These are phyloP conservation scores for Penicillium nucicola DNA, from an alignment of 495 filamentous ascomycete species.

Conservation along the genomic window DNA sequence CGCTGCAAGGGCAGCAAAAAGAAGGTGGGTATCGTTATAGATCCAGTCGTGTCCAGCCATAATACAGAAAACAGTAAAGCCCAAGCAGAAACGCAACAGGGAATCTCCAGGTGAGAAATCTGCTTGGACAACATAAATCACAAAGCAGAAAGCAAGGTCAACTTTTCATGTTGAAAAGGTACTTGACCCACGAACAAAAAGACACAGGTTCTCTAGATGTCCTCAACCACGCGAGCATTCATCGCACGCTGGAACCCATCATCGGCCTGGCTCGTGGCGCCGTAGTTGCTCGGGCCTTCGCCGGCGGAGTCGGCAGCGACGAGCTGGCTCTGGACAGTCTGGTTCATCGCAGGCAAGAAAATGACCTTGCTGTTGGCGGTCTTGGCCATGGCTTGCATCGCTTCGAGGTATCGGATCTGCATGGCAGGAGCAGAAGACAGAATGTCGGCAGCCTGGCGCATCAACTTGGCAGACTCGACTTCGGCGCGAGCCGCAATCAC, in stretches of 20 bases:
- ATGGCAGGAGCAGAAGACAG: conserved; percentile 89
- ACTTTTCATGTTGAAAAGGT: conserved; percentile 11
- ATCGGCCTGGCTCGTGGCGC: conserved; percentile 28
- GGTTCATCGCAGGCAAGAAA: conserved; percentile 69
- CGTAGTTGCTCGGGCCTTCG: conserved; percentile 58
- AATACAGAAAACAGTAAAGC: conserved; percentile 8
- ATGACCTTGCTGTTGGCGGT: conserved; percentile 94
- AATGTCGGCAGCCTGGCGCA: conserved; percentile 97
- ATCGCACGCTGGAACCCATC: conserved; percentile 78
- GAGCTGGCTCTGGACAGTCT: conserved; percentile 48
- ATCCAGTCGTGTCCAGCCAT: conserved; percentile 19
- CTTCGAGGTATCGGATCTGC: conserved; percentile 98
- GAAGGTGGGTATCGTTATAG: conserved; percentile 40
- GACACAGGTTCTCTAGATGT: conserved; percentile 56
- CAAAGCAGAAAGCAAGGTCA: conserved; percentile 14
- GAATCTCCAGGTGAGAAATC: not conserved
- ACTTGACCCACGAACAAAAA: not conserved
- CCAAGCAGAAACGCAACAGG: not conserved
- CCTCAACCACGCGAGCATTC: conserved; percentile 81
- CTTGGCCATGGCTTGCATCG: conserved; percentile 99
- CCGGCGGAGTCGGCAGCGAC: conserved; percentile 50
- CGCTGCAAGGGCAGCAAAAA: conserved; percentile 12
- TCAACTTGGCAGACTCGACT: conserved; percentile 94
- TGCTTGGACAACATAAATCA: conserved; percentile 14
- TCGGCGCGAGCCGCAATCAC: conserved; percentile 96